Evolutionary conservation across 371 early-diverging fungal genomes (phyloP), one percentile per base, ranked within the genome.

Genomic region (Rhizopus microsporus): DNA sequence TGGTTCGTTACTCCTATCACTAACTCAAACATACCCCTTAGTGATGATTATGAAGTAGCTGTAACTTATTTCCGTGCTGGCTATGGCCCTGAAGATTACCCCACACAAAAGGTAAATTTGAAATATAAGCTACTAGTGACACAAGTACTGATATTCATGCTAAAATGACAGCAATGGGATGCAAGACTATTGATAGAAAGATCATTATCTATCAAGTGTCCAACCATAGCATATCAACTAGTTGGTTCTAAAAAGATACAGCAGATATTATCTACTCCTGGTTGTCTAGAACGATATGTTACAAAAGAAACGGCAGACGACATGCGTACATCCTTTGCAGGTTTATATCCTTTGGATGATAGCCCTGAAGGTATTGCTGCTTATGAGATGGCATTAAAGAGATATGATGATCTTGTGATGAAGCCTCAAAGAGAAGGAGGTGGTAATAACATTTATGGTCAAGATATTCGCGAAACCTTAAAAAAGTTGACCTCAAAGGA

Each of bases 401-500:
- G 81, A 15, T 91, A 93, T 3, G 80, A 78, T 10, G 65, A 80
- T 9, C 89, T 80, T 65, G 97, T 98, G 16, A 81, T 96, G 81
- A 98, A 98, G 69, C 97, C 99, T 4, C 97, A 96, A 70, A 83
- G 97, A 34, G 97, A 98, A 72, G 99, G 99, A 4, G 99, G 99
- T 10, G 98, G 95, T 34, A 93, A 96, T 77, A 98, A 98, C 72
- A 76, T 93, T 30, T 98, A 97, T 68, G 93, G 95, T 13, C 63
- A 79, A n/a, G 95, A 96, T 52, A 92, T 98, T 49, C 76, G 83
- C 5, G 43, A 42, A 5, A 63, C 69, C 0, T 62, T 98, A 3
- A 39, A 62, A 9, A 67, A 69, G 31, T 45, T 96, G 39, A 68
- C 83, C 0, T 66, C 60, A 4, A 75, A 83, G 33, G 93, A 77